Conservation (phyloP, 2,329 filamentous ascomycete species). For the Tolypocladium album region DNA sequence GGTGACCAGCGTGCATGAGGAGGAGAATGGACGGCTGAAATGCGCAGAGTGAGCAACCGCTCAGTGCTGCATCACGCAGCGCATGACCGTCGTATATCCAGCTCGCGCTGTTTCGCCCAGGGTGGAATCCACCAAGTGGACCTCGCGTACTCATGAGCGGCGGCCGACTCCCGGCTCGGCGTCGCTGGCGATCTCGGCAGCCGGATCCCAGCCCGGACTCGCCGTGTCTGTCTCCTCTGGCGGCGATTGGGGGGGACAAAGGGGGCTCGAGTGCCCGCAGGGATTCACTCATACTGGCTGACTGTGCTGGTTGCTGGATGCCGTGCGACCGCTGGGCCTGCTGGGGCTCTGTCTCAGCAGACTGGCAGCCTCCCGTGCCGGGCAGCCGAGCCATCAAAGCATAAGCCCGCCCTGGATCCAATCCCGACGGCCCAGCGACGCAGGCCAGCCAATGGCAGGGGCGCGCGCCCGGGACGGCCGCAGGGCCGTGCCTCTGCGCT, state of each 20-base stretch:
- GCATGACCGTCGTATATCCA: neutral
- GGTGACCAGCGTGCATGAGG: neutral
- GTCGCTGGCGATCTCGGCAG: neutral
- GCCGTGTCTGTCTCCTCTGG: neutral
- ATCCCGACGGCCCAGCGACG: neutral
- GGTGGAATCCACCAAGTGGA: neutral
- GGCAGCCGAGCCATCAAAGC: slow-evolving; percentile 1
- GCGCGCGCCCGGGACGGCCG: neutral
- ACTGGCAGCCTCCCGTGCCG: neutral
- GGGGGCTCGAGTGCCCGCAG: neutral
- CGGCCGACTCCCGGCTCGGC: neutral
- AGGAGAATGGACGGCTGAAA: neutral
- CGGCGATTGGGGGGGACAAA: neutral
- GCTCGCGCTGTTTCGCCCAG: neutral
- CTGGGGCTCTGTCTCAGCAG: neutral
- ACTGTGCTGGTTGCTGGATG: neutral
- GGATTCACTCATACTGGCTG: too few relatives aligned
- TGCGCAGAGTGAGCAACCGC: neutral
- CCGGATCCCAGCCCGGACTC: neutral
- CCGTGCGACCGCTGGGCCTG: neutral
- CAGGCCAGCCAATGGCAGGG: neutral
- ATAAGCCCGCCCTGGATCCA: neutral
- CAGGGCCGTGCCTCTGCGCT: neutral
- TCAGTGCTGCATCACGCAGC: too few relatives aligned
- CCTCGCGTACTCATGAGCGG: neutral